Conservation (phyloP, 164 flowering plant species). For the Paratinospora sagittata region DNA sequence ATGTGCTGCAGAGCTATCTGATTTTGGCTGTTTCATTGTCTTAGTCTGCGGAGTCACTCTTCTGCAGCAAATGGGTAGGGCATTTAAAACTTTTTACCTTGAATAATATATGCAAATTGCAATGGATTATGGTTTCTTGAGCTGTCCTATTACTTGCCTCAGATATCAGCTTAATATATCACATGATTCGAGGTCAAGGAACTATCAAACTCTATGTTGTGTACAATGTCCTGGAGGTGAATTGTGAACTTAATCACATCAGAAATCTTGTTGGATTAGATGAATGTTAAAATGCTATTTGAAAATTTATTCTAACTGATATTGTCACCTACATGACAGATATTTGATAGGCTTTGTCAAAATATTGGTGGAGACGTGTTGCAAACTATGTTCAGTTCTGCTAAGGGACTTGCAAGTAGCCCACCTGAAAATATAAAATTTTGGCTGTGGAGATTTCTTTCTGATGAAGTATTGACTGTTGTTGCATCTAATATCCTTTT, state of each 20-base stretch:
- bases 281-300: neutral
- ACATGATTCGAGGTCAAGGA: constrained; percentile 99
- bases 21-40: constrained; percentile 73
- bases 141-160: constrained; percentile 18
- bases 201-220: constrained; percentile 93
- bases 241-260: neutral
- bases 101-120: neutral
- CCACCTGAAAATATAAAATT: constrained; percentile 50
- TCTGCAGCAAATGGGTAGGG: constrained; percentile 64
- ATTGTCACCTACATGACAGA: constrained; percentile 38
- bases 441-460: constrained; percentile 63
- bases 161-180: constrained; percentile 99
- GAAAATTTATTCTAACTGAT: constrained; percentile 2
- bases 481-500: constrained; percentile 86
- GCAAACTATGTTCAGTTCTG: constrained; percentile 75
- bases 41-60: constrained; percentile 65
- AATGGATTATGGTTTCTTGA: neutral
- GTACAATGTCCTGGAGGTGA: constrained; percentile 96
- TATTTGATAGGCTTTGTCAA: constrained; percentile 93
- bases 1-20: constrained; percentile 78
- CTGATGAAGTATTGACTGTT: constrained; percentile 66
- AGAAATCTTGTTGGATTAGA: neutral
- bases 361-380: constrained; percentile 85
- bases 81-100: neutral
- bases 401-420: constrained; percentile 74